Base-by-base conservation (phyloP, 139 green algal genomes). In the Chlamydomonas schloesseri region DNA sequence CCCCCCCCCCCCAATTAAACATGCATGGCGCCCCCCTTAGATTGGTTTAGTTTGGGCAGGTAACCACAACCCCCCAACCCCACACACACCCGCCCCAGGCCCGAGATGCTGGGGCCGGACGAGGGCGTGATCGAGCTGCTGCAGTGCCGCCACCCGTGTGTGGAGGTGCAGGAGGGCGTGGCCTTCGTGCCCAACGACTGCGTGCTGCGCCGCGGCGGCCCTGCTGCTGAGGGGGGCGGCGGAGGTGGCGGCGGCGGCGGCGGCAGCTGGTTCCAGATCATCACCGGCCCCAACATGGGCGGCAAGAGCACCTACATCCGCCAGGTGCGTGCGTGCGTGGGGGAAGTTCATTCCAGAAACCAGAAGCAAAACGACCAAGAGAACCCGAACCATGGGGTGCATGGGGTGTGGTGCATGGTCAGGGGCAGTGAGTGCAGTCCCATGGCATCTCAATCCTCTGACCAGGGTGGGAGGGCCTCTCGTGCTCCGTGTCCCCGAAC, bases 261-360 rank as follows among this genome's bases (percentile, higher is more conserved):
- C 42, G 73, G 93, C 70, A 93, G 78, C 81, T 99, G 96, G 97
- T 99, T 99, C 91, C 95, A 97, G 82, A 93, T 99, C 90, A 98
- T 99, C 88, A 99, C 98, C 0, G 98, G 98, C 10, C 97, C 98
- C n/a, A 99, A 99, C 95, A 99, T 99, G 98, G 98, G 97, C 46
- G 98, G 98, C 71, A 99, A 99, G 90, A 97, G 91, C 31, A 99
- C 97, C 17, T 99, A 95, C 93, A 99, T 99, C 81, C 94, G 97
- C 15, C 96, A 99, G 92, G 96, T 97, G 46, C 34, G 33, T 20
- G 79, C 1, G 26, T 57, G 55, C 6, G 0, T 50, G 18, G 24
- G 5, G 46, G 14, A 65, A 28, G 57, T 15, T n/a, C n/a, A n/a
- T n/a, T n/a, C n/a, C n/a, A n/a, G n/a, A n/a, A n/a, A n/a, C n/a